phyloP scores from a whole-genome alignment of 768 basidiomycete species.

The Hericium alpestre region DNA sequence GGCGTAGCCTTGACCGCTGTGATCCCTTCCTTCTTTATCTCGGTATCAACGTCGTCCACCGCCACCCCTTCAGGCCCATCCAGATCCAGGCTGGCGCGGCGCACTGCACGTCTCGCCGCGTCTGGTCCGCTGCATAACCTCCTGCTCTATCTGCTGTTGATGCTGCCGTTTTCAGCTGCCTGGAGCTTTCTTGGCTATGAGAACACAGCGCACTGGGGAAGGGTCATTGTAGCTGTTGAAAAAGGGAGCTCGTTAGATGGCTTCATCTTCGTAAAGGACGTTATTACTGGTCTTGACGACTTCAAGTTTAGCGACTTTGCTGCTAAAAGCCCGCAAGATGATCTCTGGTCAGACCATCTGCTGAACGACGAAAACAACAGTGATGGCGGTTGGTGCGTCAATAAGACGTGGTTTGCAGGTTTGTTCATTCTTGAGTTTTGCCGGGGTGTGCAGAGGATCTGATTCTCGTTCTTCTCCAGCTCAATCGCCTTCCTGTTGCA shows the following conservation, averaged over 20 bases:
- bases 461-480: constrained; percentile 16
- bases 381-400: constrained; percentile 10
- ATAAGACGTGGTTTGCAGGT: constrained; percentile 14
- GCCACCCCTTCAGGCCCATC: constrained; percentile 26
- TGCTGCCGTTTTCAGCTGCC: constrained; percentile 11
- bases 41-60: constrained; percentile 30
- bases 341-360: constrained; percentile 44
- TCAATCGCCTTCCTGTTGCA: constrained; percentile 13
- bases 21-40: constrained; percentile 68
- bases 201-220: constrained; percentile 40
- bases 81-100: constrained; percentile 16
- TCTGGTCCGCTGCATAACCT: constrained; percentile 78
- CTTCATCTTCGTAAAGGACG: constrained; percentile 43
- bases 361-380: constrained; percentile 5
- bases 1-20: constrained; percentile 52
- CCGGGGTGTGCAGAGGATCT: neutral
- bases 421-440: constrained; percentile 17
- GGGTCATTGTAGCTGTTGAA: constrained; percentile 41
- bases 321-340: constrained; percentile 2
- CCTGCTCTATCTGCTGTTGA: constrained; percentile 41
- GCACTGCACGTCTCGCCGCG: constrained; percentile 44
- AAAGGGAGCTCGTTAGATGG: constrained; percentile 49
- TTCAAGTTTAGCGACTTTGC: constrained; percentile 24
- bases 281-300: constrained; percentile 65
- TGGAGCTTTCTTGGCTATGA: constrained; percentile 33